Conservation (phyloP, 2,329 filamentous ascomycete species). For the Colletotrichum simmondsii region DNA sequence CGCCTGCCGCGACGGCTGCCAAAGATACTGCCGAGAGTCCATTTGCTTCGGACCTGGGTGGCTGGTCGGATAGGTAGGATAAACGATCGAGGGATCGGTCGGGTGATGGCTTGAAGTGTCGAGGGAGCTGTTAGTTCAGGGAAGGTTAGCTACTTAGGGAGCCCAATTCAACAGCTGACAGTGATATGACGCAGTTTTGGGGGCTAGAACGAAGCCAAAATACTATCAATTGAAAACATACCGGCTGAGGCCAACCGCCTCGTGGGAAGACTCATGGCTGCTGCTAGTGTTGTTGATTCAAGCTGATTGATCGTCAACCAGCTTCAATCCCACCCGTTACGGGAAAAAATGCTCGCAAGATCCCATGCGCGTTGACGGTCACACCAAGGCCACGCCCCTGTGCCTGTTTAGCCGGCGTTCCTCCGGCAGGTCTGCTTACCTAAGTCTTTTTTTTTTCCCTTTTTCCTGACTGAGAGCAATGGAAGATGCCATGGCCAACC, state of each 20-base stretch:
- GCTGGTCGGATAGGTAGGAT: conserved; percentile 38
- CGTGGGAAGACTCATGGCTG: conserved; percentile 37
- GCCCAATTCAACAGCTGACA: not conserved
- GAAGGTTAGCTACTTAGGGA: not conserved
- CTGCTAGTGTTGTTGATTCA: conserved; percentile 1
- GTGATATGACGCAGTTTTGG: not conserved
- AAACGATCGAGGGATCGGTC: conserved; percentile 9
- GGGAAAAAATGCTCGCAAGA: conserved; percentile 27
- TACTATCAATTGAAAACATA: conserved; percentile 13
- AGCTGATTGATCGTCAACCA: conserved; percentile 6
- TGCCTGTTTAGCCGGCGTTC: conserved; percentile 5
- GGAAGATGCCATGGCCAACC: not conserved
- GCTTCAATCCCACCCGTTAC: conserved; percentile 11
- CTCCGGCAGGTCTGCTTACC: not conserved
- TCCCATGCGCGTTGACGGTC: not conserved
- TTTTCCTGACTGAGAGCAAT: not conserved
- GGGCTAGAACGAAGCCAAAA: not conserved
- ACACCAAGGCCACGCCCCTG: not conserved
- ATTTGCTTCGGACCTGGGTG: conserved; percentile 54
- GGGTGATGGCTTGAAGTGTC: conserved; percentile 17
- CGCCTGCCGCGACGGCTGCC: conserved; percentile 36
- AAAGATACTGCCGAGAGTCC: conserved; percentile 52
- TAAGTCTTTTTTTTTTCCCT: not conserved
- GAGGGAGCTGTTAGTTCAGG: conserved; percentile 14
- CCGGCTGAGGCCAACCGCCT: conserved; percentile 36